These are phyloP conservation scores for Rhodotorula mucilaginosa DNA, from an alignment of 1,284 basidiomycete genomes.

Conservation along the genomic window DNA sequence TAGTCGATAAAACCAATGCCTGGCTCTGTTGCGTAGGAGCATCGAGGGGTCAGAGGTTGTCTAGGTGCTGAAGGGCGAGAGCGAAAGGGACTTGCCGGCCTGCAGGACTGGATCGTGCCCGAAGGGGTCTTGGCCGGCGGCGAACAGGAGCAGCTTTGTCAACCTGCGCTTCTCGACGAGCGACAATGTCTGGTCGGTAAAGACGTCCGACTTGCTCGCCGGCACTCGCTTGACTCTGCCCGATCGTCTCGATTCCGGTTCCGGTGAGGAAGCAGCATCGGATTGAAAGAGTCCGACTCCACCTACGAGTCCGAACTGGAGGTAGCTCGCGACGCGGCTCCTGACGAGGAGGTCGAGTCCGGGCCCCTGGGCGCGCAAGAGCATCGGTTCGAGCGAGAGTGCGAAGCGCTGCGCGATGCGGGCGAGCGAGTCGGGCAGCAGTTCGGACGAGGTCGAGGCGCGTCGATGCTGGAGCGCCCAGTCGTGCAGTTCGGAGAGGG, in stretches of 20 bases:
- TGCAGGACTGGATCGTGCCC: slow-evolving; percentile 54
- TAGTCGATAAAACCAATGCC: slow-evolving; percentile 50
- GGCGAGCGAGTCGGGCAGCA: slow-evolving; percentile 54
- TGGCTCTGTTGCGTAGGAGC: slow-evolving; percentile 55
- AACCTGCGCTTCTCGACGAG: slow-evolving; percentile 84
- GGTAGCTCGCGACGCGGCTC: slow-evolving; percentile 86
- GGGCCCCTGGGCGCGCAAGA: slow-evolving; percentile 76
- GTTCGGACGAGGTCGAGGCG: slow-evolving; percentile 4
- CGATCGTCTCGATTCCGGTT: not conserved
- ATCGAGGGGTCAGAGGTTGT: not conserved
- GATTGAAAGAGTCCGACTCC: slow-evolving; percentile 57
- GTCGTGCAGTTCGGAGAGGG: slow-evolving; percentile 70
- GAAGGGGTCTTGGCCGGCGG: slow-evolving; percentile 62
- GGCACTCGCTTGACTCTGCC: slow-evolving; percentile 61
- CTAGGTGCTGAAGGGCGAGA: too few species aligned
- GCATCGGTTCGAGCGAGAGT: slow-evolving; percentile 74
- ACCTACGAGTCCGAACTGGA: slow-evolving; percentile 84
- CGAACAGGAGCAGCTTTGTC: slow-evolving; percentile 88
- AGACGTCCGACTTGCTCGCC: slow-evolving; percentile 87
- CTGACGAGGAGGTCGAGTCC: slow-evolving; percentile 75
- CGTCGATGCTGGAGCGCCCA: too few species aligned
- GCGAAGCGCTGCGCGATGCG: slow-evolving; percentile 66
- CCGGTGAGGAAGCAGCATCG: slow-evolving; percentile 35
- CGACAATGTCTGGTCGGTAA: slow-evolving; percentile 74
- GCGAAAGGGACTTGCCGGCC: slow-evolving; percentile 6